Evolutionary conservation across 495 filamentous ascomycete species (phyloP), one percentile per base, ranked within the genome.

Genomic region (Bacidia rubella): DNA sequence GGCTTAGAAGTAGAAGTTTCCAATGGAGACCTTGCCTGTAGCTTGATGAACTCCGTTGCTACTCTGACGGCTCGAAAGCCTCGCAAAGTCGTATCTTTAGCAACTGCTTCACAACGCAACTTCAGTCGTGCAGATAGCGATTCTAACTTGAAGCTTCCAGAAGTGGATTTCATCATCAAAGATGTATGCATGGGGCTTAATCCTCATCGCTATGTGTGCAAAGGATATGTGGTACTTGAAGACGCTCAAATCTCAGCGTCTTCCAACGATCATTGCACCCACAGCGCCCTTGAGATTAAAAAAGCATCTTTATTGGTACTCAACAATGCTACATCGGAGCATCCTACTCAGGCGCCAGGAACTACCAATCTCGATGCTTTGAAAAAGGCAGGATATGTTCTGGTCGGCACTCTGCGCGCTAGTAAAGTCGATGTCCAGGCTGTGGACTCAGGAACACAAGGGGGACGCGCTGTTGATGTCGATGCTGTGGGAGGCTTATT

Each of bases 151-250:
- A 81, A 76, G 51, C 69, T 74, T 2, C 70, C 81, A 7, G 86
- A 80, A 49, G 59, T 97, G 42, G 81, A 94, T 49, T 59, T 97
- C 5, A 70, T 79, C 10, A 66, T 96, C 29, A 71, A 76, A 52
- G 87, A 96, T 63, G 92, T 85, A 59, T 72, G 88, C 19, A 39
- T 97, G 23, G 90, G 88, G 1, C 70, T 99, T 11, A 96, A 95
- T 58, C 92, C 93, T 2, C 78, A 86, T 1, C 80, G 80, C 3
- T 68, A 85, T 1, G 66, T 75, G 7, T 82, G 86, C 0, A 94
- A 89, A 62, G 74, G 81, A 40, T 66, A 89, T 0, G 58, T 95
- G 20, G 83, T 92, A 1, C 69, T 97, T 4, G 85, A 87, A 0
- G 81, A 92, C 59, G 75, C 87, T 11, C 80, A 76, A 50, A 71